A percentile compares a stretch with the other conserved stretches of the same genome.
Evolutionary conservation across 495 filamentous ascomycete genomes (phyloP).

Genomic region (Thermothielavioides terrestris): DNA sequence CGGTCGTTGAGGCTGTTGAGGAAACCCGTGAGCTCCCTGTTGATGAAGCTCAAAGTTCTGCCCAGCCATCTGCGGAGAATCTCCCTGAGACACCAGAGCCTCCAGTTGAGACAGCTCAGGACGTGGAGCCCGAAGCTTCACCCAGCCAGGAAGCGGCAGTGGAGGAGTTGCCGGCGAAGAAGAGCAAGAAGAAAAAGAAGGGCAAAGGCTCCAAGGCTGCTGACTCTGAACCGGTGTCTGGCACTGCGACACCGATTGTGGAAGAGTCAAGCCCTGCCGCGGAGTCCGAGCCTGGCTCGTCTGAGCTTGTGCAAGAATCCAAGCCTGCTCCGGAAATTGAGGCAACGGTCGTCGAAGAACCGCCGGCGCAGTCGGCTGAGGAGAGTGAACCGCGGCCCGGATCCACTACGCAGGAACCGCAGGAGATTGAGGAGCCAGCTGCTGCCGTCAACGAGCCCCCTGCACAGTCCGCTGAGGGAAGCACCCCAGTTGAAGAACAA

Average conservation of each 20-base stretch:
- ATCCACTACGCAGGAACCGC: no score
- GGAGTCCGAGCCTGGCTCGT: not conserved
- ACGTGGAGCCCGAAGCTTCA: not conserved
- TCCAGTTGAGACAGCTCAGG: not conserved
- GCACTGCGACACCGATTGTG: constrained; percentile 12
- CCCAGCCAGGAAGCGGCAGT: not conserved
- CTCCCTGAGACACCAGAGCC: not conserved
- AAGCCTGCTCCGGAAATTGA: no score
- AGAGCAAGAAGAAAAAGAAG: constrained; percentile 20
- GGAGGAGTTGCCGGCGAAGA: constrained; percentile 10
- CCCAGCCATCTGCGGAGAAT: constrained; percentile 6
- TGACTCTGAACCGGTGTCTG: constrained; percentile 17
- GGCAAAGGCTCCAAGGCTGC: constrained; percentile 19
- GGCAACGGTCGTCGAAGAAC: not conserved
- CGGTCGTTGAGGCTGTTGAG: not conserved
- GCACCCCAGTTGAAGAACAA: no score
- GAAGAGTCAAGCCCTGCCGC: constrained; percentile 7
- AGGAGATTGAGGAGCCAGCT: no score
- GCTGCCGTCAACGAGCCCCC: no score
- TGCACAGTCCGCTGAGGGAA: no score
- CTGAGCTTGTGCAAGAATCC: not conserved
- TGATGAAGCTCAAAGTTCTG: not conserved
- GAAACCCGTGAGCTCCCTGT: not conserved
- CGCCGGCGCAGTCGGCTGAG: not conserved
- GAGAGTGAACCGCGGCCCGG: no score